A percentile compares a stretch with the other conserved stretches of the same genome.
phyloP scores from a whole-genome alignment of 176 grass and related monocot species.

The Raddia guianensis region DNA sequence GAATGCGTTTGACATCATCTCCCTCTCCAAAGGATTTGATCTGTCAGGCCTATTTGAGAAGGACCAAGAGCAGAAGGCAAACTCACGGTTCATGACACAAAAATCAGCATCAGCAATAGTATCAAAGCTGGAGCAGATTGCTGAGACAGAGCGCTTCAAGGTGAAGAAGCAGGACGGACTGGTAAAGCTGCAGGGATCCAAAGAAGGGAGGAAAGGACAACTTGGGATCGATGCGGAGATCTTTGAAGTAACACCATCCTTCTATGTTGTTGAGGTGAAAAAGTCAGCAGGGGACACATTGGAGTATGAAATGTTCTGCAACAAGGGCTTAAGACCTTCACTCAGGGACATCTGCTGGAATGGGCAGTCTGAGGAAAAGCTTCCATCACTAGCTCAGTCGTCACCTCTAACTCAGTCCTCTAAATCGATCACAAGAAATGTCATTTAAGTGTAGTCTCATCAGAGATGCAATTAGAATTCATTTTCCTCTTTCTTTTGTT shows the following conservation, averaged over 20 bases:
- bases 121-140: constrained; percentile 90
- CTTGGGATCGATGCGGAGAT: constrained; percentile 83
- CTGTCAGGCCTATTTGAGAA: constrained; percentile 81
- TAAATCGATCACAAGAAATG: constrained; percentile 36
- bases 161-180: constrained; percentile 76
- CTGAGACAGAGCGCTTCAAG: constrained; percentile 72
- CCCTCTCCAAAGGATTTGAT: constrained; percentile 79
- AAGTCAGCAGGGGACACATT: constrained; percentile 88
- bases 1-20: constrained; percentile 96
- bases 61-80: constrained; percentile 55
- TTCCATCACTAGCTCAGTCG: constrained; percentile 46
- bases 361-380: constrained; percentile 52
- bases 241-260: constrained; percentile 77
- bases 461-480: constrained; percentile 29
- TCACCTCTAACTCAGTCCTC: constrained; percentile 40
- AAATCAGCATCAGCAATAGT: constrained; percentile 73
- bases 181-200: constrained; percentile 73
- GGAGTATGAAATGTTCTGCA: constrained; percentile 89
- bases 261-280: constrained; percentile 83
- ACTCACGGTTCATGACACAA: constrained; percentile 72
- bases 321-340: constrained; percentile 69
- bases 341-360: constrained; percentile 86
- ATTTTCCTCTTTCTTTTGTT: constrained; percentile 5
- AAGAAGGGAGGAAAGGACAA: constrained; percentile 77
- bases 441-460: constrained; percentile 38